A percentile compares a stretch with the other conserved stretches of the same genome.
Evolutionary conservation across 805 yeast genomes (phyloP).

Genomic region (Yarrowia porcina): DNA sequence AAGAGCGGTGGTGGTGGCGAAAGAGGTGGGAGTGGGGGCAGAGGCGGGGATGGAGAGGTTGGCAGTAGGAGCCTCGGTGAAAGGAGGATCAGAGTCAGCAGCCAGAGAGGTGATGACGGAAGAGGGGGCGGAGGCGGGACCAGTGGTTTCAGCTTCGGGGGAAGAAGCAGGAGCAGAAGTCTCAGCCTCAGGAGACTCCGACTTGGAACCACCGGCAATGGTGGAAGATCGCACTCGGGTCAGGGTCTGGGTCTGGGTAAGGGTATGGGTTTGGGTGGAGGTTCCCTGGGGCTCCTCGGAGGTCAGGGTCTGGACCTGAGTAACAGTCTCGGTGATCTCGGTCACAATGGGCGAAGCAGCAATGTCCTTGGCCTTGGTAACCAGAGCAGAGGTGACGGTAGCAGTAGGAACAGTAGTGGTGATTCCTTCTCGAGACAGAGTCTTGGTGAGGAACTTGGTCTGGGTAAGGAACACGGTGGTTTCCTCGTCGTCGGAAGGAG

Average conservation of each 20-base stretch:
- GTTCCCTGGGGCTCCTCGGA: conserved; percentile 7
- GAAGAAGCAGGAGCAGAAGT: neutral
- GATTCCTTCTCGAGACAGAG: conserved; percentile 3
- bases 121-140: neutral
- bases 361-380: neutral
- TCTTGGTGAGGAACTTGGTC: conserved; percentile 19
- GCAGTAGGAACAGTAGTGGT: conserved; percentile 15
- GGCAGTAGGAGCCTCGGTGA: neutral
- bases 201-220: neutral
- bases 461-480: conserved; percentile 20
- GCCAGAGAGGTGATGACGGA: neutral
- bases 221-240: conserved; percentile 1
- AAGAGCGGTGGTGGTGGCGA: too few species aligned
- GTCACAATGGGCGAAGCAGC: conserved; percentile 10
- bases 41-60: too few species aligned
- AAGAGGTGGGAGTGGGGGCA: too few species aligned
- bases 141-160: neutral
- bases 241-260: conserved; percentile 15
- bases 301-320: conserved; percentile 6
- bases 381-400: conserved; percentile 14
- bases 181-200: neutral
- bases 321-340: conserved; percentile 20
- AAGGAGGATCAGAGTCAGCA: too few species aligned
- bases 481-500: neutral
- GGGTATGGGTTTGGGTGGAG: neutral